Evolutionary conservation across 495 filamentous ascomycete genomes (phyloP).

Genomic region (Talaromyces ruber): DNA sequence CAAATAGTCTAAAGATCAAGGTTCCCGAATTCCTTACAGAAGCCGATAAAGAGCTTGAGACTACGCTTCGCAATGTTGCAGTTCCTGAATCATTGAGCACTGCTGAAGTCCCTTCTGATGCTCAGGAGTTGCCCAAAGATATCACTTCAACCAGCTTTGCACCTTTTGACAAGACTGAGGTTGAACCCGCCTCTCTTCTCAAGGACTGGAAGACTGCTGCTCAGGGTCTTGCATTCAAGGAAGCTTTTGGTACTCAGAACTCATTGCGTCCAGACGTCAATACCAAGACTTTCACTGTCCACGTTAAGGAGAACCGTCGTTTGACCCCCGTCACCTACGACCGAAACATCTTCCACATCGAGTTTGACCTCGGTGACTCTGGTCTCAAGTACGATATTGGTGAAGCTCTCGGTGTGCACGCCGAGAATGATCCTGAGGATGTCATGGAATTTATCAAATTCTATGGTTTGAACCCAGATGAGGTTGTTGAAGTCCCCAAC

Average conservation of each 20-base stretch:
- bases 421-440: conserved; percentile 76
- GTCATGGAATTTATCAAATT: conserved; percentile 80
- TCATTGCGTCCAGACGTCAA: conserved; percentile 76
- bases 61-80: conserved; percentile 60
- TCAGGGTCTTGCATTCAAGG: conserved; percentile 86
- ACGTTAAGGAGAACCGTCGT: conserved; percentile 90
- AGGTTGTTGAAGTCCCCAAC: conserved; percentile 82
- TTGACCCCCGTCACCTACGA: conserved; percentile 86
- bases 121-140: conserved; percentile 43
- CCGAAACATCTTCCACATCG: conserved; percentile 99
- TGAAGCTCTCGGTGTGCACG: conserved; percentile 95
- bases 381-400: conserved; percentile 94
- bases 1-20: conserved; percentile 45
- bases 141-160: conserved; percentile 74
- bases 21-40: conserved; percentile 48
- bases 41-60: conserved; percentile 58
- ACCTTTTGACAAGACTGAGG: conserved; percentile 67
- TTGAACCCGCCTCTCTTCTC: conserved; percentile 56
- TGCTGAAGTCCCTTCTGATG: conserved; percentile 46
- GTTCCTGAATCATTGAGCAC: conserved; percentile 73
- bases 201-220: conserved; percentile 73
- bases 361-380: conserved; percentile 88
- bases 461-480: conserved; percentile 74
- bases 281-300: conserved; percentile 77
- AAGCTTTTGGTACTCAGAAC: conserved; percentile 70